Evolutionary conservation across 2,329 filamentous ascomycete species (phyloP), one percentile per base, ranked within the genome.

Genomic region (Sporothrix humicola): DNA sequence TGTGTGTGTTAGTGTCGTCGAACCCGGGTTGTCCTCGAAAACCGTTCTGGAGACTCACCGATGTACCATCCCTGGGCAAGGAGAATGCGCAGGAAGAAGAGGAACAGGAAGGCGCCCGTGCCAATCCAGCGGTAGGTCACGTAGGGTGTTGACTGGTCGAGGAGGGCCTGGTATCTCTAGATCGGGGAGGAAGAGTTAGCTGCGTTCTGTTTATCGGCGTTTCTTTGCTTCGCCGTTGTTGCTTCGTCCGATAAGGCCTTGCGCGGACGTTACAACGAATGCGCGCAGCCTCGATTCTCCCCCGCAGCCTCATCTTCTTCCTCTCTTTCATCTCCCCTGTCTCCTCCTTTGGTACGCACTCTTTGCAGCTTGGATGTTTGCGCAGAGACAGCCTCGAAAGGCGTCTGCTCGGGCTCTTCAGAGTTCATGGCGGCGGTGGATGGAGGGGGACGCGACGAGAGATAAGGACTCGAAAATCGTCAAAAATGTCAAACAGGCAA

Each of bases 1-100:
- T 97, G 78, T 59, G 23, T 10, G 5, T 10, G 42, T 44, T 65
- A 48, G 52, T 13, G 23, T 10, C 7, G 31, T 37, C 31, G 4
- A 37, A 7, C 31, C 7, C 31, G 31, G 31, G n/a, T 31, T 2
- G 20, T 37, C 4, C 10, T 20, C 23, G 10, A 17, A 3, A 5
- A 44, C 9, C 9, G 15, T 4, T 15, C 17, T 31, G 44, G 31
- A n/a, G 10, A 78, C 86, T 74, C 81, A 97, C 94, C 94, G 77
- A 99, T 98, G 82, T 99, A 99, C 96, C 96, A 99, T 84, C 96
- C 96, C 85, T 98, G 94, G 74, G 94, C 94, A 69, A 97, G 76
- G 77, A 99, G 87, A 82, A 99, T 97, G 81, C 96, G 91, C 77
- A 96, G 81, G 81, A 94, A 95, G 87, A 99, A 99, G 78, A 94